Percentiles rank a stretch among this genome's conserved stretches.
Evolutionary conservation across 108 stramenopile genomes (phyloP).

Genomic region (Craspedostauros australis): DNA sequence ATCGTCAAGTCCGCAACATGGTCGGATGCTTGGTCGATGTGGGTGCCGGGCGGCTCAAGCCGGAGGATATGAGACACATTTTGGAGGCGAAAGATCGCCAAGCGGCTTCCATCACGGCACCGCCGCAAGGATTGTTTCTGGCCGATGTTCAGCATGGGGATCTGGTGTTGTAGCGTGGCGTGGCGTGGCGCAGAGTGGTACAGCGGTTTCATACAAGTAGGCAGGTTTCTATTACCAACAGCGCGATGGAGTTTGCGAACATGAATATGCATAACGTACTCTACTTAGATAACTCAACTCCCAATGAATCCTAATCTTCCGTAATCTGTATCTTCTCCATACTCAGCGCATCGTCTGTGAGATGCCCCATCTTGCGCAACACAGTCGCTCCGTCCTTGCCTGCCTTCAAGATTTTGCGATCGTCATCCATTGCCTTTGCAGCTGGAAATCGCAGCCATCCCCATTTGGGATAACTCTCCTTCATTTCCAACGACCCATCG

Average conservation of each 20-base stretch:
- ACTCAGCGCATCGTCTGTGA: slow-evolving; percentile 16
- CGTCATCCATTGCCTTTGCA: not conserved
- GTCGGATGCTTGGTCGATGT: slow-evolving; percentile 67
- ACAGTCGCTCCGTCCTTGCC: slow-evolving; percentile 20
- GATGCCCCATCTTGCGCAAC: slow-evolving; percentile 29
- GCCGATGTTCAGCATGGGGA: slow-evolving; percentile 73
- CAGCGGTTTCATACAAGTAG: no score
- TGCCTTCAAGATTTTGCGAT: slow-evolving; percentile 11
- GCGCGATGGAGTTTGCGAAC: no score
- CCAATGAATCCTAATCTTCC: no score
- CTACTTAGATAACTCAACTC: no score
- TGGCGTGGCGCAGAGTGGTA: no score
- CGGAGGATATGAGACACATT: slow-evolving; percentile 41
- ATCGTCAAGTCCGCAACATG: slow-evolving; percentile 81
- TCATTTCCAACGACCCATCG: slow-evolving; percentile 8
- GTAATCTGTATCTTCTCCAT: slow-evolving; percentile 31
- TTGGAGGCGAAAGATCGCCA: slow-evolving; percentile 40
- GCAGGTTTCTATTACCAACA: no score
- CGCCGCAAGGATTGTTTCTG: slow-evolving; percentile 74
- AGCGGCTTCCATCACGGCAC: slow-evolving; percentile 60
- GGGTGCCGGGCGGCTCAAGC: slow-evolving; percentile 42
- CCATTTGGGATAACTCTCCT: slow-evolving; percentile 20
- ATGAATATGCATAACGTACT: no score
- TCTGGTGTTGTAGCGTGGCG: slow-evolving; percentile 37
- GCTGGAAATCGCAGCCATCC: slow-evolving; percentile 33